Base-by-base conservation (phyloP, 139 green algal species). In the Chlorella ohadii region DNA sequence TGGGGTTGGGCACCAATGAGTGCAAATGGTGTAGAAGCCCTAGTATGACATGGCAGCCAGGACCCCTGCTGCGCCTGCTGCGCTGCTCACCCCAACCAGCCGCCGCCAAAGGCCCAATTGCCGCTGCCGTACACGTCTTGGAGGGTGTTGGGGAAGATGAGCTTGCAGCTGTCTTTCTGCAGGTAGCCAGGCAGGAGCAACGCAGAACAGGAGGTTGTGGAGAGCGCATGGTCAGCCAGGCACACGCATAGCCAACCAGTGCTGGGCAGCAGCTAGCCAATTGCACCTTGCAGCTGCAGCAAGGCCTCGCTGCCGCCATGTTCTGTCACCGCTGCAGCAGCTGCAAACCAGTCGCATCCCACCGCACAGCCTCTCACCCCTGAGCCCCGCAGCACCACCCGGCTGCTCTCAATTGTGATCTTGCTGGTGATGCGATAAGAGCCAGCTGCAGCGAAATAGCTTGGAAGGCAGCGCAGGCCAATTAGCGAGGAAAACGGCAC, bases 81-180 rank as follows among this genome's bases (percentile, higher is more conserved):
- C n/a, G 31, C 27, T 47, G 19, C 47, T 23, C 56, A 81, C 74
- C 76, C 71, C 34, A 82, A 36, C 36, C 36, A 82, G 36, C 23
- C 76, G 76, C 76, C 76, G 36, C 39, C 38, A 47, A 82, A 82
- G 27, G 76, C 76, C 76, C 76, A 82, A 28, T 39, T 41, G 36
- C 59, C 27, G 59, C 27, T 59, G 27, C 76, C 76, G 36, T 82
- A 82, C 57, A 72, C 76, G 5, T 63, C 27, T 20, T 67, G 12
- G 6, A 82, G 59, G 6, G 59, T 63, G 4, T 72, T 63, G 3
- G 76, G 76, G 23, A 82, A 41, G 59, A 59, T 72, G 27, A 82
- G 76, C 6, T 39, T 67, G 74, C 57, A 67, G 65, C 63, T 56
- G 57, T 57, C 59, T 25, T 33, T n/a, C 76, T 72, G 76, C 76